Base-by-base conservation (phyloP, 257 asterid species). In the Solanum dulcamara region DNA sequence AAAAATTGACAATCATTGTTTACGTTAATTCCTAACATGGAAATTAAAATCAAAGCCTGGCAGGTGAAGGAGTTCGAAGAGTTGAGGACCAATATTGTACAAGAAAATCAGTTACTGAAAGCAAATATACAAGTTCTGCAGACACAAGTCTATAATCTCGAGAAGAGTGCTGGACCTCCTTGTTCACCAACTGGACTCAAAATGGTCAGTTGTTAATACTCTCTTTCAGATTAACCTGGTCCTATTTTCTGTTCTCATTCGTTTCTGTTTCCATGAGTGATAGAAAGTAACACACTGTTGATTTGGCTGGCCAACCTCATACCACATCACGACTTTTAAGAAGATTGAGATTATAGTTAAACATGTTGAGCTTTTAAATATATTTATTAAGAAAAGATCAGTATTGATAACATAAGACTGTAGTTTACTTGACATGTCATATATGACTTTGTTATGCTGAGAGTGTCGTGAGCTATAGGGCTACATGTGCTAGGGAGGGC, bases 21-120 rank as follows among this genome's bases (percentile, higher is more conserved):
- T 84, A 87, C 84, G 46, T 90, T 89, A 87, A 87, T 88, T 90
- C 72, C 89, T 90, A 89, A 89, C 91, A 42, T 86, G 84, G 89
- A 89, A 85, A 90, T 90, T 89, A 92, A 90, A 89, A 87, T 86
- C 88, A 83, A 88, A 90, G 91, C 87, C 84, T 93, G 88, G 83
- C 98, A 96, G 98, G 97, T 94, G 91, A 81, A 83, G 85, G 94
- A 90, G 89, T 88, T 93, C 90, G 97, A 93, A 90, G 92, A 89
- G 77, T 89, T 91, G 44, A 89, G 89, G 92, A 87, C 89, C 86
- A 89, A 79, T 83, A 89, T 92, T 85, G 84, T 89, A 84, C 88
- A 87, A 80, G 97, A 94, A 88, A 93, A 87, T 40, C 92, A 86
- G 60, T 89, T 89, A 55, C 64, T 93, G 89, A 86, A 85, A 79